phyloP scores from a whole-genome alignment of 2,329 filamentous ascomycete species.

The Botrytis galanthina region DNA sequence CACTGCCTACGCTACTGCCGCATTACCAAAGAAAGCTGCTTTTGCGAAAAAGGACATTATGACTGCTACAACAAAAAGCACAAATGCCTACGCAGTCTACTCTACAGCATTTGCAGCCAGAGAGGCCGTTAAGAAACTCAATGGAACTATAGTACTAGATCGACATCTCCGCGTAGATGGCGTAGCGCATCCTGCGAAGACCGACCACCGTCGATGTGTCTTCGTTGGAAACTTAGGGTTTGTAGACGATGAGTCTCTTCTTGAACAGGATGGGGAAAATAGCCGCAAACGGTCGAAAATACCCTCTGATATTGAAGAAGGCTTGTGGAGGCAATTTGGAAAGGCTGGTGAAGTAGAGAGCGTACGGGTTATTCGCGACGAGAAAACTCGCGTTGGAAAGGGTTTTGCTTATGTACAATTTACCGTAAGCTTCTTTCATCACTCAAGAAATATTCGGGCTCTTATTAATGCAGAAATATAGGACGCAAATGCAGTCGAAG shows the following conservation, averaged over 20 bases:
- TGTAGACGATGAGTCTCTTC: slow-evolving; percentile 81
- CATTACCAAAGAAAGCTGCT: slow-evolving; percentile 89
- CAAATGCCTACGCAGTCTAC: slow-evolving; percentile 93
- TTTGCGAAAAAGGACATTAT: slow-evolving; percentile 89
- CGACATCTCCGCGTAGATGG: slow-evolving; percentile 89
- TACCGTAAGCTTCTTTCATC: slow-evolving; percentile 49
- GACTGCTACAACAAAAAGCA: slow-evolving; percentile 85
- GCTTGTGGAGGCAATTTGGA: slow-evolving; percentile 78
- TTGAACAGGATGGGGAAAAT: slow-evolving; percentile 63
- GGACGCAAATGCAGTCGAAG: slow-evolving; percentile 84
- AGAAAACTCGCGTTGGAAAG: slow-evolving; percentile 89
- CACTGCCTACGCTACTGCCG: slow-evolving; percentile 73
- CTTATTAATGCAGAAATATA: slow-evolving; percentile 37
- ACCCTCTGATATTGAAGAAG: slow-evolving; percentile 87
- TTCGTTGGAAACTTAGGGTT: slow-evolving; percentile 97
- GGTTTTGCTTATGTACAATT: slow-evolving; percentile 98
- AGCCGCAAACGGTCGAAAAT: slow-evolving; percentile 71
- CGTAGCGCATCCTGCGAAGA: slow-evolving; percentile 79
- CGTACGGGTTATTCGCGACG: slow-evolving; percentile 86
- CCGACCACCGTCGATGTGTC: slow-evolving; percentile 84
- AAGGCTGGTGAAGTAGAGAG: slow-evolving; percentile 83
- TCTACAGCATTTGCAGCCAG: slow-evolving; percentile 71
- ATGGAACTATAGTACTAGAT: slow-evolving; percentile 79
- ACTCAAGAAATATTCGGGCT: neutral
- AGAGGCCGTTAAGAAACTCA: slow-evolving; percentile 72